Evolutionary conservation across 257 asterid species (phyloP).

Genomic region (Schizonepeta tenuifolia): DNA sequence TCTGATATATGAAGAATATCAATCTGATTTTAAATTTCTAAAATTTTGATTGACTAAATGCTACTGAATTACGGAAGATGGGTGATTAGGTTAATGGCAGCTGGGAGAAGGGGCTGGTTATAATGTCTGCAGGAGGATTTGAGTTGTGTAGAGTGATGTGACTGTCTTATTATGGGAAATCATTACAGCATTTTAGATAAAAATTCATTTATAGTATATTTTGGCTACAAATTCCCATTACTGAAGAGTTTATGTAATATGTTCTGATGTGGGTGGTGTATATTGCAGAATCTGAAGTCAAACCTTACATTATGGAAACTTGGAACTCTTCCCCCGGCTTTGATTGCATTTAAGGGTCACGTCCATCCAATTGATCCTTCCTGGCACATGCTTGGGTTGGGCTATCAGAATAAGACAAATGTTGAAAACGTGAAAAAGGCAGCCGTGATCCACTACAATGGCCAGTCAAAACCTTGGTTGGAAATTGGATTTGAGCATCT

Average conservation of each 20-base stretch:
- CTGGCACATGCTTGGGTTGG: conserved; percentile 99
- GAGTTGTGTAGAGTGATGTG: conserved; percentile 1
- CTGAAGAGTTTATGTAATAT: neutral
- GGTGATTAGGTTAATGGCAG: neutral
- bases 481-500: conserved; percentile 99
- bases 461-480: conserved; percentile 97
- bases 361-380: conserved; percentile 88
- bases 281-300: conserved; percentile 89
- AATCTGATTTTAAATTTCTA: neutral
- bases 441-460: conserved; percentile 97
- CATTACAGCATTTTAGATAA: conserved; percentile 8
- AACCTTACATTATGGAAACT: conserved; percentile 95
- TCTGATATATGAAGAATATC: conserved; percentile 2
- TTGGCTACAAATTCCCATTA: conserved; percentile 13
- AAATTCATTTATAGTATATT: neutral
- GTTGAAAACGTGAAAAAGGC: conserved; percentile 76
- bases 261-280: conserved; percentile 22
- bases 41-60: neutral
- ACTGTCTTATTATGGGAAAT: neutral
- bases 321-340: conserved; percentile 98
- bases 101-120: neutral
- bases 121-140: neutral
- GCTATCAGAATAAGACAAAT: conserved; percentile 86
- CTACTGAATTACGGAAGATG: neutral
- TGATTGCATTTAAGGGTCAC: conserved; percentile 90